Conservation (phyloP, 2,329 filamentous ascomycete genomes). For the Periconia sp. region DNA sequence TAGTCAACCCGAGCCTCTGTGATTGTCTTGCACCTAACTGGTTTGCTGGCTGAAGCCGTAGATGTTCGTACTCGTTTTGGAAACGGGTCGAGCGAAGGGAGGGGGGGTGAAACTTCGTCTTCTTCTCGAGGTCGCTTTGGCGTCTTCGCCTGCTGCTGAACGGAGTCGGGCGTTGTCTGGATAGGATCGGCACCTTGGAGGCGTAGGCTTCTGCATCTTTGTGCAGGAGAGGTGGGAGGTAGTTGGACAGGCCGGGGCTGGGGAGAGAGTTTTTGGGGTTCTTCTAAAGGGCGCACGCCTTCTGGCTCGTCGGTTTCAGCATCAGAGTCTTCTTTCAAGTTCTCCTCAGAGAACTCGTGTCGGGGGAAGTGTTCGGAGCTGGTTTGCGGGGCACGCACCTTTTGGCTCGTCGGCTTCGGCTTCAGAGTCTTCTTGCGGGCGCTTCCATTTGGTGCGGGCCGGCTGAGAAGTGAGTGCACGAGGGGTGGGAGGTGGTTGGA, state of each 20-base stretch:
- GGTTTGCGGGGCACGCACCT: constrained; percentile 12
- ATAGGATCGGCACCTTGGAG: constrained; percentile 11
- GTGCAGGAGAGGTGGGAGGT: constrained; percentile 7
- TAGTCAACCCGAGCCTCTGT: constrained; percentile 12
- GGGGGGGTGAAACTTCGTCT: constrained; percentile 12
- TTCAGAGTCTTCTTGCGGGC: constrained; percentile 12
- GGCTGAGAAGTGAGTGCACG: constrained; percentile 9
- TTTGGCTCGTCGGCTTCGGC: constrained; percentile 10
- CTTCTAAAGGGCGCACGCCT: constrained; percentile 10
- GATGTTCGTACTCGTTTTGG: constrained; percentile 15
- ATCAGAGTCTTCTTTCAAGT: constrained; percentile 10
- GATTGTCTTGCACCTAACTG: constrained; percentile 12
- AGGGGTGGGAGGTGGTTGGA: constrained; percentile 9
- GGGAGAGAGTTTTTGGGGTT: neutral
- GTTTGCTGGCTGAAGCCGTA: constrained; percentile 6
- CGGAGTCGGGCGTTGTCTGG: constrained; percentile 9
- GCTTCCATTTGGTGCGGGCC: constrained; percentile 8
- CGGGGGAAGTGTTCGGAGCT: neutral
- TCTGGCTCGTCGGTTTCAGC: constrained; percentile 9
- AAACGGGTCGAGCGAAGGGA: constrained; percentile 8
- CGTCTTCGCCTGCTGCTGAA: constrained; percentile 14
- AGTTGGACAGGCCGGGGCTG: constrained; percentile 7
- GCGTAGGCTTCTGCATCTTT: constrained; percentile 12
- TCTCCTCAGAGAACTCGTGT: constrained; percentile 4
- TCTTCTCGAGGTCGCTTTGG: constrained; percentile 16